Evolutionary conservation across 2,329 filamentous ascomycete genomes (phyloP).

Genomic region (Fusarium decemcellulare): DNA sequence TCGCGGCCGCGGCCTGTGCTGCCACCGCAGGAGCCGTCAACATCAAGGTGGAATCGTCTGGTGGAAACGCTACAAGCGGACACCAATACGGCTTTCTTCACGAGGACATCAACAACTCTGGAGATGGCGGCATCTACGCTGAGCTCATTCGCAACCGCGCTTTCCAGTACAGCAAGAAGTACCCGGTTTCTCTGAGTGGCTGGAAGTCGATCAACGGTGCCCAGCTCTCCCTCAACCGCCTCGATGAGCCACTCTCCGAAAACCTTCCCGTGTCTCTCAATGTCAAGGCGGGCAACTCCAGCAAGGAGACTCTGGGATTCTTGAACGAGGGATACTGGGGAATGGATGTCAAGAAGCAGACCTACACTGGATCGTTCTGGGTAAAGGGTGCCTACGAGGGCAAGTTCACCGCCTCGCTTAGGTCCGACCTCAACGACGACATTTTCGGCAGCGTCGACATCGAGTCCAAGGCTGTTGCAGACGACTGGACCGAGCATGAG

Average conservation of each 20-base stretch:
- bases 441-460: conserved; percentile 64
- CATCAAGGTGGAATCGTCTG: conserved; percentile 54
- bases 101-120: conserved; percentile 75
- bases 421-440: conserved; percentile 60
- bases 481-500: conserved; percentile 67
- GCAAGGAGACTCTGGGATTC: conserved; percentile 58
- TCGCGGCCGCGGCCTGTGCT: conserved; percentile 32
- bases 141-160: conserved; percentile 80
- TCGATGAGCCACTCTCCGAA: conserved; percentile 63
- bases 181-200: conserved; percentile 59
- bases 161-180: conserved; percentile 69
- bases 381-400: conserved; percentile 65
- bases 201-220: conserved; percentile 62
- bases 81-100: conserved; percentile 63
- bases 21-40: conserved; percentile 47
- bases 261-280: conserved; percentile 67
- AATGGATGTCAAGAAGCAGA: conserved; percentile 64
- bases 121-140: conserved; percentile 81
- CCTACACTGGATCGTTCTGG: conserved; percentile 67
- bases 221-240: conserved; percentile 62
- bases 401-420: conserved; percentile 62
- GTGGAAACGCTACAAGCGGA: conserved; percentile 59
- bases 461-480: conserved; percentile 55
- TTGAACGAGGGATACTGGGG: conserved; percentile 71
- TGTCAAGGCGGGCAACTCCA: conserved; percentile 51